These are phyloP conservation scores for Teunomyces kruisii DNA, from an alignment of 805 yeast species.

Conservation along the genomic window DNA sequence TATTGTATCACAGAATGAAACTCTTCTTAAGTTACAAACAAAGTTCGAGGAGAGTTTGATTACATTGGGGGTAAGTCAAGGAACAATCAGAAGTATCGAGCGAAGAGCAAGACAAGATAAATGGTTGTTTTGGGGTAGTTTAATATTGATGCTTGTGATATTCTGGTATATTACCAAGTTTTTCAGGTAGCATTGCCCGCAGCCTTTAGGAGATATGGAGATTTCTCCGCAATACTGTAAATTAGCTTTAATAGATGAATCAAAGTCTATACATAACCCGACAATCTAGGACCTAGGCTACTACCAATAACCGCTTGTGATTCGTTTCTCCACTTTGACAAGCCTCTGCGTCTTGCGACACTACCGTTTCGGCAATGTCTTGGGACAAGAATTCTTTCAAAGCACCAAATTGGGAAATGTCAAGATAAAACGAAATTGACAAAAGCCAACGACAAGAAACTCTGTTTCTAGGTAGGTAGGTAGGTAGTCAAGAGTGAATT, in stretches of 20 bases:
- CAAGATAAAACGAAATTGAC: not conserved
- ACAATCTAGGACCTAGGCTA: too few relatives aligned
- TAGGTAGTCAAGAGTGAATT: not conserved
- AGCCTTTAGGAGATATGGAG: not conserved
- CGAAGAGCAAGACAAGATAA: slow-evolving; percentile 83
- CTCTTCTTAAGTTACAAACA: slow-evolving; percentile 59
- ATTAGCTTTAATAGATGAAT: slow-evolving; percentile 2
- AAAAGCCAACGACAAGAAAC: not conserved
- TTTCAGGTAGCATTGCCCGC: slow-evolving; percentile 44
- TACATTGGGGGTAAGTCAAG: slow-evolving; percentile 83
- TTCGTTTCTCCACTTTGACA: not conserved
- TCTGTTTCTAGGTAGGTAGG: not conserved
- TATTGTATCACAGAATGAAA: slow-evolving; percentile 78
- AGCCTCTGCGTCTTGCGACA: not conserved
- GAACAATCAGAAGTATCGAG: slow-evolving; percentile 78
- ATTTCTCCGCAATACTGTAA: slow-evolving; percentile 3
- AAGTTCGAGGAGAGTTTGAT: slow-evolving; percentile 66
- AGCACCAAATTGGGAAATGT: not conserved
- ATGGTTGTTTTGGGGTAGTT: slow-evolving; percentile 78
- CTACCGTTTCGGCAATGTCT: not conserved
- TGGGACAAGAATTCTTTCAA: not conserved
- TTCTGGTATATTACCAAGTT: slow-evolving; percentile 69
- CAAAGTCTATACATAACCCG: not conserved
- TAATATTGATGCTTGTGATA: slow-evolving; percentile 56
- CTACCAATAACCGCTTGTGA: not conserved